Conservation (phyloP, 2,329 filamentous ascomycete species). For the Aspergillus thermomutatus region DNA sequence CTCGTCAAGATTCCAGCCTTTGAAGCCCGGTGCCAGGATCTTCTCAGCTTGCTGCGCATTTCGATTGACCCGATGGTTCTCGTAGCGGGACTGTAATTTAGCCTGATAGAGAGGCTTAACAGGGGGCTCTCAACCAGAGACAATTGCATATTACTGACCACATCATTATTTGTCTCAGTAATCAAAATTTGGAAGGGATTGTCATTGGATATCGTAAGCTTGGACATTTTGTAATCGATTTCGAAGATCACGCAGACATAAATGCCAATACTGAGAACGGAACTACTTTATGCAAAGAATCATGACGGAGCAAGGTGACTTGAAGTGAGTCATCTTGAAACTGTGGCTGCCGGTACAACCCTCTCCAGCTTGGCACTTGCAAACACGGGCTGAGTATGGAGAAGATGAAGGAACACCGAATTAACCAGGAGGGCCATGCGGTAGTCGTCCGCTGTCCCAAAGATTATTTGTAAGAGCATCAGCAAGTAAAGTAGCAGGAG, state of each 20-base stretch:
- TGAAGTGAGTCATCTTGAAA: background rate
- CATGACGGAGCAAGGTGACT: too few species aligned
- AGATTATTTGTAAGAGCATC: too few species aligned
- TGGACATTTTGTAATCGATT: background rate
- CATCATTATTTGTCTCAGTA: conserved; percentile 9
- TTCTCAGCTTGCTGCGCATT: conserved; percentile 73
- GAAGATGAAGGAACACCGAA: too few species aligned
- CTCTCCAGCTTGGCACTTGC: background rate
- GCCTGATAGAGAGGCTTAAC: conserved; percentile 4
- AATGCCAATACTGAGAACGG: background rate
- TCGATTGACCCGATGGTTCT: conserved; percentile 66
- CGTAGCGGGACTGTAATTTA: conserved; percentile 68
- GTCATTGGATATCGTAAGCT: conserved; percentile 10
- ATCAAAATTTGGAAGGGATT: conserved; percentile 19
- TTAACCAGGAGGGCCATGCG: too few species aligned
- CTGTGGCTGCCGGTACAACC: background rate
- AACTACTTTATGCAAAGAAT: background rate
- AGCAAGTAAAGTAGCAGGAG: too few species aligned
- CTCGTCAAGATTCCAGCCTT: conserved; percentile 69
- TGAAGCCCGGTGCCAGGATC: conserved; percentile 62
- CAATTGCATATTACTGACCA: conserved; percentile 4
- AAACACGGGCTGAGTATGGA: background rate
- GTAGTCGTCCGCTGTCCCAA: too few species aligned
- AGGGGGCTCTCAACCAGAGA: background rate
- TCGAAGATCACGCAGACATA: background rate